Conservation (phyloP, 495 filamentous ascomycete genomes). For the Lepidopterella palustris region DNA sequence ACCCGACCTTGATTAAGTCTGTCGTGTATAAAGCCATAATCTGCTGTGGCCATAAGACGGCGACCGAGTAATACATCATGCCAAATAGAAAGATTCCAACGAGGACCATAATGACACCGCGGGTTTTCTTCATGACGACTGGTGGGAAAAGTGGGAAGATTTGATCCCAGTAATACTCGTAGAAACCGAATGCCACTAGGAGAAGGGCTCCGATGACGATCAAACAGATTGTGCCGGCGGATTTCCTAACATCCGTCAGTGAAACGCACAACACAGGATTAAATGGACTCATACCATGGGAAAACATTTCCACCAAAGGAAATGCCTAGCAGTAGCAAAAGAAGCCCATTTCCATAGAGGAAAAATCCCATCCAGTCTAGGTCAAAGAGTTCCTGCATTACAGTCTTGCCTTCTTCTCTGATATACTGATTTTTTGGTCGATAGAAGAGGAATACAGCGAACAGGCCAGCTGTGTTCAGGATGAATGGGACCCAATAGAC, state of each 20-base stretch:
- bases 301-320: background rate
- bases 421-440: background rate
- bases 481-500: background rate
- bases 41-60: background rate
- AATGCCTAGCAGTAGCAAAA: background rate
- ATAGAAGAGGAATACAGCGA: background rate
- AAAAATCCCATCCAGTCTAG: background rate
- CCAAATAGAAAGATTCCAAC: background rate
- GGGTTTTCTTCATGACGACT: background rate
- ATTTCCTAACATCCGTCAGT: conserved; percentile 26
- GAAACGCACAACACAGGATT: background rate
- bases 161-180: conserved; percentile 44
- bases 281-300: background rate
- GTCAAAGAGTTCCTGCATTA: background rate
- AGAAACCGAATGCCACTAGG: conserved; percentile 51
- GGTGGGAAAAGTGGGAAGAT: background rate
- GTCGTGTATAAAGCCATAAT: background rate
- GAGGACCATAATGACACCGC: background rate
- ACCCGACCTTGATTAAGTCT: background rate
- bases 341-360: background rate
- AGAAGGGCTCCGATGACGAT: conserved; percentile 51
- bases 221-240: conserved; percentile 48
- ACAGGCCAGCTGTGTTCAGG: background rate
- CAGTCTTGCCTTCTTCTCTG: background rate
- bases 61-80: background rate